Percentiles rank a stretch among this genome's conserved stretches.
These are phyloP conservation scores for Aspergillus awamori DNA, from an alignment of 2,329 filamentous ascomycete species.

Conservation along the genomic window DNA sequence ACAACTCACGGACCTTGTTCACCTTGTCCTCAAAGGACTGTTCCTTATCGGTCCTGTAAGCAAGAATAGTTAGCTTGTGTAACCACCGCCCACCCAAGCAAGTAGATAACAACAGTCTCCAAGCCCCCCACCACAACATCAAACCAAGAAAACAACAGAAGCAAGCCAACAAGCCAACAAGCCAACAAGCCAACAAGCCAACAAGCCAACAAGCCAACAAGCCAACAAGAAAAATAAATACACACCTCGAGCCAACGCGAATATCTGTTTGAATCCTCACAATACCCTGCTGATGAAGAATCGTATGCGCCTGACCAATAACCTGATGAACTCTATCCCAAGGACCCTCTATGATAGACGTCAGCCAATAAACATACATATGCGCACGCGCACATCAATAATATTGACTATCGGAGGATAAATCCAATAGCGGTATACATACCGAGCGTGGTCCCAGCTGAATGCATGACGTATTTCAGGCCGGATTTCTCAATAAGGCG, in stretches of 20 bases:
- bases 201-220: not conserved
- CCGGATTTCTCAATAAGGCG: constrained; percentile 79
- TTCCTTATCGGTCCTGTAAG: constrained; percentile 74
- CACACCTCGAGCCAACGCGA: constrained; percentile 75
- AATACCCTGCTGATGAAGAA: constrained; percentile 76
- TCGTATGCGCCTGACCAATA: constrained; percentile 81
- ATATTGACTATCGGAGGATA: not conserved
- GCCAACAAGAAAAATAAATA: constrained; percentile 17
- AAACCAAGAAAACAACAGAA: not conserved
- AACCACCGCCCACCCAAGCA: not conserved
- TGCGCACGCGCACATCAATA: too few relatives aligned
- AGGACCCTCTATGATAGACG: constrained; percentile 68
- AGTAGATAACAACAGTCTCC: constrained; percentile 27
- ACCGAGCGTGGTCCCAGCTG: constrained; percentile 91
- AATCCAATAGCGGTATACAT: constrained; percentile 34
- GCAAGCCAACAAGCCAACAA: not conserved
- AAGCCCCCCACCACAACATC: constrained; percentile 31
- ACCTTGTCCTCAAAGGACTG: constrained; percentile 84
- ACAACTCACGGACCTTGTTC: constrained; percentile 57
- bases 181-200: too few relatives aligned
- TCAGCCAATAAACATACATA: constrained; percentile 1
- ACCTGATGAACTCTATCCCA: constrained; percentile 87
- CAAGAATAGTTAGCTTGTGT: constrained; percentile 12
- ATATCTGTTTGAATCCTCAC: constrained; percentile 87
- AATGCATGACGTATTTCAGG: constrained; percentile 85